These are phyloP conservation scores for Garcia nutans DNA, from an alignment of 345 rosid genomes.

Conservation along the genomic window DNA sequence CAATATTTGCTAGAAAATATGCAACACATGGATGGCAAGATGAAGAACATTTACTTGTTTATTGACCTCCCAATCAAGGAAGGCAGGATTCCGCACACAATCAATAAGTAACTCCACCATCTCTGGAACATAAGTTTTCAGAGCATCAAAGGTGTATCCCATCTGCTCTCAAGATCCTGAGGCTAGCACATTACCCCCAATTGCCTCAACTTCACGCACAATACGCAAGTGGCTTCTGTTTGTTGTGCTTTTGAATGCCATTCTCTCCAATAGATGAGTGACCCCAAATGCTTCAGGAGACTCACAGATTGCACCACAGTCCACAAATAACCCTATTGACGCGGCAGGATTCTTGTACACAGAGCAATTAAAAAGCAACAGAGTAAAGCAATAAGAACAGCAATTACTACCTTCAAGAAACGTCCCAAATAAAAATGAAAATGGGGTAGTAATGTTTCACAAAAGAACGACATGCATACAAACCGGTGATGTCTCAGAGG, in stretches of 20 bases:
- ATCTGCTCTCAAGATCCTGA: conserved; percentile 85
- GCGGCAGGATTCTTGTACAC: conserved; percentile 64
- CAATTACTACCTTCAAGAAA: neutral
- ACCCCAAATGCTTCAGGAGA: conserved; percentile 59
- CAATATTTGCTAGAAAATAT: neutral
- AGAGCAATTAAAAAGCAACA: conserved; percentile 21
- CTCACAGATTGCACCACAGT: conserved; percentile 71
- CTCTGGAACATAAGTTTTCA: conserved; percentile 81
- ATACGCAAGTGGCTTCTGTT: conserved; percentile 73
- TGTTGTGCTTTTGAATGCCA: conserved; percentile 82
- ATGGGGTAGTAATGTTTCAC: too few species aligned
- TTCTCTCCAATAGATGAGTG: conserved; percentile 75
- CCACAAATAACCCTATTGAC: conserved; percentile 74
- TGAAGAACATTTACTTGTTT: conserved; percentile 49
- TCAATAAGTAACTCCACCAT: conserved; percentile 91
- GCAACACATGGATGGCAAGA: neutral
- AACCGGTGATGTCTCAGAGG: conserved; percentile 64
- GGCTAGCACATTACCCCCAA: conserved; percentile 72
- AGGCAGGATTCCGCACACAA: conserved; percentile 82
- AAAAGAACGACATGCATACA: neutral
- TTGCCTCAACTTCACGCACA: conserved; percentile 84
- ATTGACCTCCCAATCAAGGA: conserved; percentile 88
- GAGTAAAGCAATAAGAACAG: conserved; percentile 4
- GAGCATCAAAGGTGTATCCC: conserved; percentile 82
- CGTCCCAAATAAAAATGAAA: neutral